Percentiles rank a stretch among this genome's conserved stretches.
phyloP scores from a whole-genome alignment of 169 alveolate genomes.

The Plasmodium berghei region DNA sequence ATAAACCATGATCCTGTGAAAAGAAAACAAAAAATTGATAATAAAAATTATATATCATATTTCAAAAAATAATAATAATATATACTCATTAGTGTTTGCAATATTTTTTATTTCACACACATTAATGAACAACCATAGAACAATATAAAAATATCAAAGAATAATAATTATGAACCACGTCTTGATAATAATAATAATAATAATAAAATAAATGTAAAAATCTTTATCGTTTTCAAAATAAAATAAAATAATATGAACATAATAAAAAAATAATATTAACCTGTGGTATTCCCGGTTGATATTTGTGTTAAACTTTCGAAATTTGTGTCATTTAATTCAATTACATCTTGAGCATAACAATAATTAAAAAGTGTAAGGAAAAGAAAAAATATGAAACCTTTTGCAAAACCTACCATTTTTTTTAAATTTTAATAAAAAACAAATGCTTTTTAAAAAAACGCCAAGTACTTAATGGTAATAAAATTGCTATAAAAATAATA shows the following conservation, averaged over 20 bases:
- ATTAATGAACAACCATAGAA: background rate
- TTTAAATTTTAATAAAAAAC: background rate
- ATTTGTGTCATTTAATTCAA: slow-evolving; percentile 79
- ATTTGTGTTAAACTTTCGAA: slow-evolving; percentile 83
- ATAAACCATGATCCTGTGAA: slow-evolving; percentile 91
- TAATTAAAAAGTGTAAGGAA: slow-evolving; percentile 35
- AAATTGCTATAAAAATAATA: slow-evolving; percentile 5
- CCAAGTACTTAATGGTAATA: background rate
- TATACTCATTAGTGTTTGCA: background rate
- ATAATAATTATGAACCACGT: too few species aligned
- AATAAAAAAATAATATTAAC: slow-evolving; percentile 26
- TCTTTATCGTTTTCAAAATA: background rate
- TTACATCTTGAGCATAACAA: slow-evolving; percentile 74
- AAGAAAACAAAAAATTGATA: slow-evolving; percentile 2
- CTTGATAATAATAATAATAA: background rate
- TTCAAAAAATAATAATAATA: slow-evolving; percentile 7
- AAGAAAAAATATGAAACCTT: slow-evolving; percentile 23
- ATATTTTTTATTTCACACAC: background rate
- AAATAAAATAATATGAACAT: background rate
- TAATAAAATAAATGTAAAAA: background rate
- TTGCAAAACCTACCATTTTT: slow-evolving; percentile 53
- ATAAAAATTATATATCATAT: background rate
- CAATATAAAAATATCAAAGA: background rate
- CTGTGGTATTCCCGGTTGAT: slow-evolving; percentile 83
- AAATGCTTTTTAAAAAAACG: slow-evolving; percentile 10